These are phyloP conservation scores for Kuraishia borneana DNA, from an alignment of 805 yeast genomes.

Conservation along the genomic window DNA sequence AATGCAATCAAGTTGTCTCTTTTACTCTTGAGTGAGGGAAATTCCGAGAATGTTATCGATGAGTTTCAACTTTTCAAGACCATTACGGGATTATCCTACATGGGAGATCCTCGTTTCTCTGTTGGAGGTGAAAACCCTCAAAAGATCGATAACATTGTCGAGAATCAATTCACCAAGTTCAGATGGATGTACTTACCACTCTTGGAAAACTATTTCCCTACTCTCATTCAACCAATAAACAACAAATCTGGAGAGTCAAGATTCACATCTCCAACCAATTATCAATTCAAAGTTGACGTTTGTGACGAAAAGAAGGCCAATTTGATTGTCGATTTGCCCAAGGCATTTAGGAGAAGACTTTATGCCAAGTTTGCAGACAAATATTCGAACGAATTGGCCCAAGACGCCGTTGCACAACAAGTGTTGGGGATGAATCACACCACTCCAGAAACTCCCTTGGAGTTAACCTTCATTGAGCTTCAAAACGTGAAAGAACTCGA, in stretches of 20 bases:
- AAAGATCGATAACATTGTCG: slow-evolving; percentile 78
- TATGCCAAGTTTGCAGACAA: slow-evolving; percentile 13
- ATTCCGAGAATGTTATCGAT: slow-evolving; percentile 27
- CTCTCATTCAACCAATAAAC: slow-evolving; percentile 8
- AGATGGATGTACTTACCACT: slow-evolving; percentile 65
- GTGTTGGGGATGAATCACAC: slow-evolving; percentile 6
- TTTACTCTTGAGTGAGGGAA: slow-evolving; percentile 32
- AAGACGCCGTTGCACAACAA: slow-evolving; percentile 18
- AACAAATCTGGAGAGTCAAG: not conserved
- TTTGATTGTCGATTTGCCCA: slow-evolving; percentile 39
- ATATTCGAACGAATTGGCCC: slow-evolving; percentile 12
- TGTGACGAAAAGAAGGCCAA: slow-evolving; percentile 24
- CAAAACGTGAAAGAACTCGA: slow-evolving; percentile 7
- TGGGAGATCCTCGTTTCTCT: slow-evolving; percentile 82
- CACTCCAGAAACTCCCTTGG: slow-evolving; percentile 2
- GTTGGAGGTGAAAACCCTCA: slow-evolving; percentile 88
- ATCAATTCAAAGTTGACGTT: slow-evolving; percentile 15
- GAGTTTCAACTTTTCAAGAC: slow-evolving; percentile 63
- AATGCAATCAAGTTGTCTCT: slow-evolving; percentile 67
- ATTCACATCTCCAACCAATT: not conserved
- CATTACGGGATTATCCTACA: slow-evolving; percentile 72
- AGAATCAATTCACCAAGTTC: slow-evolving; percentile 61
- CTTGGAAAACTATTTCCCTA: slow-evolving; percentile 28
- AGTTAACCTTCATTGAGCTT: slow-evolving; percentile 14
- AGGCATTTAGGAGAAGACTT: slow-evolving; percentile 30